Evolutionary conservation across 352 stramenopile genomes (phyloP).

Genomic region (Elongisporangium anandrum): DNA sequence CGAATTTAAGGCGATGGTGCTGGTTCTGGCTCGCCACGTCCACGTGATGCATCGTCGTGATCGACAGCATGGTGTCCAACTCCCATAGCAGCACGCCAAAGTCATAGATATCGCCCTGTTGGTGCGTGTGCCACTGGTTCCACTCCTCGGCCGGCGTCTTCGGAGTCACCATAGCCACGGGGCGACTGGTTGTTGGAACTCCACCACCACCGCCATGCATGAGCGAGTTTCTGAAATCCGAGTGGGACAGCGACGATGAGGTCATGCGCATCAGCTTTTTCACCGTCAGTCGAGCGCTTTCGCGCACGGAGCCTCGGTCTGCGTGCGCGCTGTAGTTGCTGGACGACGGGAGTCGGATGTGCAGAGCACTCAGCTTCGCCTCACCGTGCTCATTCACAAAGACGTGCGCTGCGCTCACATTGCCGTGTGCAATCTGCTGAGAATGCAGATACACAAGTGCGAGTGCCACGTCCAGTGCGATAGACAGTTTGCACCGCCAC

Average conservation of each 20-base stretch:
- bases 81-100: conserved; percentile 76
- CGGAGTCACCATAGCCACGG: neutral
- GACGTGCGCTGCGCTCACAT: conserved; percentile 59
- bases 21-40: conserved; percentile 20
- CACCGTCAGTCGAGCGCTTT: conserved; percentile 32
- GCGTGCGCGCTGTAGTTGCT: conserved; percentile 5
- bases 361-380: conserved; percentile 72
- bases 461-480: conserved; percentile 80
- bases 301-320: conserved; percentile 36
- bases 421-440: conserved; percentile 52
- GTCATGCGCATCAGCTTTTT: conserved; percentile 23
- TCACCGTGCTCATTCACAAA: conserved; percentile 70
- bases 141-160: conserved; percentile 4
- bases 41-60: conserved; percentile 50
- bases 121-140: conserved; percentile 8
- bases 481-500: conserved; percentile 68
- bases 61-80: conserved; percentile 66
- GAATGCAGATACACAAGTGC: conserved; percentile 71
- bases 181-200: neutral
- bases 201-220: conserved; percentile 4
- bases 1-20: conserved; percentile 60
- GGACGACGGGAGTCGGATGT: conserved; percentile 35
- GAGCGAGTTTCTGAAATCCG: conserved; percentile 2
- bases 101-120: conserved; percentile 57
- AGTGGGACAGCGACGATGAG: neutral